Percentiles rank a stretch among this genome's conserved stretches.
These are phyloP conservation scores for Quillaja saponaria DNA, from an alignment of 306 rosid species.

Conservation along the genomic window DNA sequence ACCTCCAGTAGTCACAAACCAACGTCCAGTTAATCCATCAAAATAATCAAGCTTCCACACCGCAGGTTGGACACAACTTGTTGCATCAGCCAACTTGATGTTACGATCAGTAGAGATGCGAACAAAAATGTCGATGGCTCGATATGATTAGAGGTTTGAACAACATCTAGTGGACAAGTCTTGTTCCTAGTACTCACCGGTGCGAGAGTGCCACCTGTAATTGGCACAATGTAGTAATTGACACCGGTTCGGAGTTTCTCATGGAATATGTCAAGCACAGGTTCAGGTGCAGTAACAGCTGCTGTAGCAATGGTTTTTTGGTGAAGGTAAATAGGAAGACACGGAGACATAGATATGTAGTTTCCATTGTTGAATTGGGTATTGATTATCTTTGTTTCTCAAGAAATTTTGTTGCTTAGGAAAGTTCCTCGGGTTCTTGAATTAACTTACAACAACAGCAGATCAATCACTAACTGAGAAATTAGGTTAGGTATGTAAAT, in stretches of 20 bases:
- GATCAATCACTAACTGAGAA: too few species aligned
- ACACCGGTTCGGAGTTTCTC: background rate
- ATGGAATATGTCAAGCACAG: background rate
- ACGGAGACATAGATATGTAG: background rate
- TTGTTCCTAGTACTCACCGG: too few species aligned
- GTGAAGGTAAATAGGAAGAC: background rate
- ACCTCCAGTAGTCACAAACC: background rate
- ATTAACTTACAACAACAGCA: too few species aligned
- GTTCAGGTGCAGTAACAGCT: background rate
- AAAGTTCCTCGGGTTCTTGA: too few species aligned
- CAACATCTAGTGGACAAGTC: background rate
- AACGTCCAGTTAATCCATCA: background rate
- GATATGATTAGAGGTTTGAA: background rate
- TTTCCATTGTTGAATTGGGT: background rate
- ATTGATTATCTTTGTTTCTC: too few species aligned
- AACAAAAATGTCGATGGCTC: background rate
- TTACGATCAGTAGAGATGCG: background rate
- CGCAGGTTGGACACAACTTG: too few species aligned
- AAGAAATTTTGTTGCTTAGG: too few species aligned
- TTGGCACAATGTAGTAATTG: background rate
- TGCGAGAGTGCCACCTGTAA: too few species aligned
- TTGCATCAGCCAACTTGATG: background rate
- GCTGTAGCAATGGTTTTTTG: background rate
- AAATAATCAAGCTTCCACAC: background rate
- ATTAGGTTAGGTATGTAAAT: too few species aligned